Evolutionary conservation across 1,284 basidiomycete species (phyloP), one percentile per base, ranked within the genome.

Genomic region (Rhodotorula sp.): DNA sequence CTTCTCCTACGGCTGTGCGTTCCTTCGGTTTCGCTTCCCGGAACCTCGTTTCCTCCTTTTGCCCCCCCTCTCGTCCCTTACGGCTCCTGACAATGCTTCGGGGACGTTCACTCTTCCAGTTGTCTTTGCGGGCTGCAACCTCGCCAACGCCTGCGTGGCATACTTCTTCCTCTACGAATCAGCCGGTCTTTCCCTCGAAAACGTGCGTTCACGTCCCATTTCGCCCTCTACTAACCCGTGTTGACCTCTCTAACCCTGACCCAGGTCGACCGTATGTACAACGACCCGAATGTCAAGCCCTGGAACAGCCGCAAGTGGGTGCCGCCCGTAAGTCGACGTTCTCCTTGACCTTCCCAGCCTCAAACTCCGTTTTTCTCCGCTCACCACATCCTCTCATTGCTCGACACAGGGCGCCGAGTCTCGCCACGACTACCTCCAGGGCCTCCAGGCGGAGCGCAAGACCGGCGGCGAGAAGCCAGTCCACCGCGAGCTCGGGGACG

Each of bases 111-210:
- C 91, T 20, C n/a, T 11, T 78, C 89, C 89, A 3, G 91, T 87
- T 78, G 83, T 91, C 57, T 90, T 90, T 76, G 87, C 87, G 10
- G 84, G 86, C 15, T 80, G 79, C 67, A 81, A 81, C 77, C 79
- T 88, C 3, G 76, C 83, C 18, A 87, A 86, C 60, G 86, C 87
- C 11, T 74, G 87, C 57, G 82, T 90, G 70, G 89, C 90, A 10
- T 90, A 83, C 79, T 83, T 90, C 77, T 90, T 90, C 85, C 83
- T 69, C 2, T 91, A 90, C 82, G 89, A 91, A 77, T 87, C 87
- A 20, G 84, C 86, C 11, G 85, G 87, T 73, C 82, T 91, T 62
- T 85, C 86, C 16, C 83, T 91, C 44, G 89, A 91, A 80, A 51
- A 50, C 47, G 53, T 52, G 30, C 8, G 40, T 31, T 28, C 10